Conservation (phyloP, 306 rosid genomes). For the Arachis stenosperma region DNA sequence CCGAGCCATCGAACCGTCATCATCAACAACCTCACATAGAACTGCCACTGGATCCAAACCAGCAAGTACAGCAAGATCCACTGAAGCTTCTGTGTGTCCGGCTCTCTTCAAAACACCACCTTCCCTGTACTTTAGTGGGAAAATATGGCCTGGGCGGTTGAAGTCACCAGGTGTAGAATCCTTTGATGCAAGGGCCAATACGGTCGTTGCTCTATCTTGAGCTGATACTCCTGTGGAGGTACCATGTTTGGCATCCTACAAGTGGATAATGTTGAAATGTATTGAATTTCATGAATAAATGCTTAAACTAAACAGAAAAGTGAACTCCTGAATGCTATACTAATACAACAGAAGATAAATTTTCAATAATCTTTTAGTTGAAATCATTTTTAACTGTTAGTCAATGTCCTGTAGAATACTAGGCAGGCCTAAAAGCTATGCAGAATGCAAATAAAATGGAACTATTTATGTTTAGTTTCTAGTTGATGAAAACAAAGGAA, state of each 20-base stretch:
- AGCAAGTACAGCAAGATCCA: constrained; percentile 85
- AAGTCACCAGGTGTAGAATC: constrained; percentile 85
- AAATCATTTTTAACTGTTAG: constrained; percentile 18
- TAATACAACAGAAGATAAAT: constrained; percentile 2
- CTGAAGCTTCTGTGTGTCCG: constrained; percentile 97
- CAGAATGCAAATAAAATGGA: constrained; percentile 24
- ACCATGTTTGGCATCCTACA: constrained; percentile 82
- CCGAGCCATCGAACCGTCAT: constrained; percentile 99
- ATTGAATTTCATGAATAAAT: constrained; percentile 20
- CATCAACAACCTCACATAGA: constrained; percentile 95
- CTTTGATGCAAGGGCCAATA: constrained; percentile 81
- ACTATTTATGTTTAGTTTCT: constrained; percentile 4
- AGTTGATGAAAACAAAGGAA: constrained; percentile 30
- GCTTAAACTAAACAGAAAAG: constrained; percentile 15
- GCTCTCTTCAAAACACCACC: constrained; percentile 98
- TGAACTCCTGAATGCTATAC: constrained; percentile 12
- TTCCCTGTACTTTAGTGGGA: constrained; percentile 88
- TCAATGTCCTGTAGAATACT: not conserved
- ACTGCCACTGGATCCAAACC: constrained; percentile 81
- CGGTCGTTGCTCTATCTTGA: constrained; percentile 83
- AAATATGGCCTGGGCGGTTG: constrained; percentile 96
- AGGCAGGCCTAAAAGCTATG: constrained; percentile 7
- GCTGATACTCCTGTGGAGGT: constrained; percentile 97
- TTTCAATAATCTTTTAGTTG: constrained; percentile 7
- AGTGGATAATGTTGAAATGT: constrained; percentile 35